These are phyloP conservation scores for Exophiala mesophila DNA, from an alignment of 2,329 filamentous ascomycete genomes.

Conservation along the genomic window DNA sequence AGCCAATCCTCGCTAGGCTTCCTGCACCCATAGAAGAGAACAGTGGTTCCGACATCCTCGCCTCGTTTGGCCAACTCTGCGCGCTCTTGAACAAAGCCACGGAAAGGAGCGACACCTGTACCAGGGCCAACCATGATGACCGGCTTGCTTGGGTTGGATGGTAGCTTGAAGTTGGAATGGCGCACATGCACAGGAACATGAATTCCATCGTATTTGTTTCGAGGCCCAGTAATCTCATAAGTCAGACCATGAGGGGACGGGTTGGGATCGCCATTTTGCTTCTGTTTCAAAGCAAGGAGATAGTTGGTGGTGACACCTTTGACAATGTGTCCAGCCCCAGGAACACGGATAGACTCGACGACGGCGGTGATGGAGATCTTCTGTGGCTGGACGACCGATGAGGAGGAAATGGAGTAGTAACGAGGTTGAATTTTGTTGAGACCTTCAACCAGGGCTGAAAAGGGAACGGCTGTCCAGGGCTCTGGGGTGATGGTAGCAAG, in stretches of 20 bases:
- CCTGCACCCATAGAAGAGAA: constrained; percentile 94
- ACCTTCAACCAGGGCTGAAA: constrained; percentile 91
- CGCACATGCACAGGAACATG: constrained; percentile 93
- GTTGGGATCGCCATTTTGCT: constrained; percentile 82
- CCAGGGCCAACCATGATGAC: constrained; percentile 95
- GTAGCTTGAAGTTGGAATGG: constrained; percentile 98
- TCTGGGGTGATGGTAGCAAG: constrained; percentile 68
- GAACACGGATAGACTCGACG: constrained; percentile 76
- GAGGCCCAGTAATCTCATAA: constrained; percentile 80
- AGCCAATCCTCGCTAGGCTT: constrained; percentile 85
- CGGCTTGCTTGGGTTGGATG: constrained; percentile 88
- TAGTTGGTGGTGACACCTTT: constrained; percentile 98
- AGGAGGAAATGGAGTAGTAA: constrained; percentile 99
- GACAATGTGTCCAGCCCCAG: constrained; percentile 71
- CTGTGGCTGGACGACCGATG: constrained; percentile 86
- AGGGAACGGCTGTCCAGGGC: constrained; percentile 79
- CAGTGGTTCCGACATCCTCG: constrained; percentile 74
- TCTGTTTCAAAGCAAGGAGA: constrained; percentile 87
- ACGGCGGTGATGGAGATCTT: constrained; percentile 94
- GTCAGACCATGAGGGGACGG: constrained; percentile 78
- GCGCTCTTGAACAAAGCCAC: constrained; percentile 90
- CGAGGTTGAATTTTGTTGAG: constrained; percentile 92
- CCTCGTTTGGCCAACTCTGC: constrained; percentile 76
- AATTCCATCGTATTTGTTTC: constrained; percentile 95
- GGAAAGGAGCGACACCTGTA: constrained; percentile 94